Evolutionary conservation across 768 basidiomycete species (phyloP).

Genomic region (Pulveroboletus sp.): DNA sequence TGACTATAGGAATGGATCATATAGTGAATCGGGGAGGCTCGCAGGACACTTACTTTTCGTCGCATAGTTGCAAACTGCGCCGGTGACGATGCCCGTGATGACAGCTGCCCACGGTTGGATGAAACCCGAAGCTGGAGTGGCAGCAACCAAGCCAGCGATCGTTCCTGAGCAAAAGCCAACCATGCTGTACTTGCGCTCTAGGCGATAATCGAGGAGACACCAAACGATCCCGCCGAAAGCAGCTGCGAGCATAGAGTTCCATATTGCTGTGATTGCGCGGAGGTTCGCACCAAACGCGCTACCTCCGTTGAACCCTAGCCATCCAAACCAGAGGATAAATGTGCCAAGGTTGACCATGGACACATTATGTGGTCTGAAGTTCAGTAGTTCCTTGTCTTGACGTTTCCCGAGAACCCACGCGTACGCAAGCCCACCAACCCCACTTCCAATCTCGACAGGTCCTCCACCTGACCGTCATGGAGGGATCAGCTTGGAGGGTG

Average conservation of each 20-base stretch:
- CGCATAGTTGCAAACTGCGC: slow-evolving; percentile 73
- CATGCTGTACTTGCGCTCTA: slow-evolving; percentile 81
- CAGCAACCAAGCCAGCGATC: slow-evolving; percentile 83
- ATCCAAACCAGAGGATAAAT: slow-evolving; percentile 84
- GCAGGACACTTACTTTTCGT: slow-evolving; percentile 57
- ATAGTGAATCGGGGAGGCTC: not conserved
- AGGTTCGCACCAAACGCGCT: slow-evolving; percentile 86
- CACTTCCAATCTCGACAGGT: slow-evolving; percentile 84
- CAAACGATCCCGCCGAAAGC: slow-evolving; percentile 80
- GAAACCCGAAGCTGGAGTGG: slow-evolving; percentile 83
- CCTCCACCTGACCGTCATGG: slow-evolving; percentile 54
- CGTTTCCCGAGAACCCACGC: slow-evolving; percentile 84
- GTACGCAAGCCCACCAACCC: slow-evolving; percentile 80
- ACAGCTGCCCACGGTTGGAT: slow-evolving; percentile 75
- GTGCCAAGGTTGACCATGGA: slow-evolving; percentile 80
- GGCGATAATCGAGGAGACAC: slow-evolving; percentile 74
- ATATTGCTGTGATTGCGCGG: slow-evolving; percentile 76
- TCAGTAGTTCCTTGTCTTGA: slow-evolving; percentile 62
- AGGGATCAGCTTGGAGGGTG: not conserved
- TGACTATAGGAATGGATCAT: slow-evolving; percentile 43
- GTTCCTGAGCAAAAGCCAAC: slow-evolving; percentile 89
- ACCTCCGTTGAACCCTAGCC: slow-evolving; percentile 89
- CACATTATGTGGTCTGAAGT: slow-evolving; percentile 87
- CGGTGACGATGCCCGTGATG: slow-evolving; percentile 69
- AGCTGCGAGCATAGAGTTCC: slow-evolving; percentile 86